phyloP scores from a whole-genome alignment of 129 eudicot species.

The Deinandra increscens region DNA sequence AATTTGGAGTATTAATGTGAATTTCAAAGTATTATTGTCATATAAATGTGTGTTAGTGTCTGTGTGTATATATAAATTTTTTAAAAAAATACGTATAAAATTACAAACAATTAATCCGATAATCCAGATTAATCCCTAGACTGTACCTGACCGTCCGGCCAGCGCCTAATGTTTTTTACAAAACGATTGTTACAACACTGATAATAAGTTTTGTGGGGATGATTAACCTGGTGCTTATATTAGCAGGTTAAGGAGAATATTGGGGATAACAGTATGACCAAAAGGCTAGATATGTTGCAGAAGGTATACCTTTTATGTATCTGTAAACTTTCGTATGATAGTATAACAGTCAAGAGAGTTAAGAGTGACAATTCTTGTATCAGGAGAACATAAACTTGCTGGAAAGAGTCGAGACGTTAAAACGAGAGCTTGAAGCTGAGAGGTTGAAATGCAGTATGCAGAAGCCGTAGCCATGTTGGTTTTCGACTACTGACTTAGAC shows the following conservation, averaged over 20 bases:
- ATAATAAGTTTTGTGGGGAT: background rate
- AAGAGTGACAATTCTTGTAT: background rate
- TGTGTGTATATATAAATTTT: too few species aligned
- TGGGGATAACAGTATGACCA: constrained; percentile 30
- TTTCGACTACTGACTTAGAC: background rate
- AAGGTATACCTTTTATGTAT: constrained; percentile 40
- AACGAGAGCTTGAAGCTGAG: constrained; percentile 83
- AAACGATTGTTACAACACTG: too few species aligned
- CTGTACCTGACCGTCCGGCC: too few species aligned
- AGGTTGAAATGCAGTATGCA: constrained; percentile 69
- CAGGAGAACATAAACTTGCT: constrained; percentile 89
- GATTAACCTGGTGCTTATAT: background rate
- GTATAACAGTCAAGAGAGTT: background rate
- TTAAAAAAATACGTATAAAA: too few species aligned
- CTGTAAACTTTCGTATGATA: background rate
- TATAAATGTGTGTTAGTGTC: too few species aligned
- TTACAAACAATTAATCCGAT: too few species aligned
- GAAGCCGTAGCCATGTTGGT: constrained; percentile 23
- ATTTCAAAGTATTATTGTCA: too few species aligned
- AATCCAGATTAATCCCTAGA: too few species aligned
- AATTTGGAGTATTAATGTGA: too few species aligned
- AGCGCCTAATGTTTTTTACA: too few species aligned
- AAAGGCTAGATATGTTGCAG: constrained; percentile 62
- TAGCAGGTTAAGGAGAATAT: constrained; percentile 50
- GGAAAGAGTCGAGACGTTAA: constrained; percentile 64